phyloP scores from a whole-genome alignment of 805 yeast genomes.

The Danielozyma ontarioensis region DNA sequence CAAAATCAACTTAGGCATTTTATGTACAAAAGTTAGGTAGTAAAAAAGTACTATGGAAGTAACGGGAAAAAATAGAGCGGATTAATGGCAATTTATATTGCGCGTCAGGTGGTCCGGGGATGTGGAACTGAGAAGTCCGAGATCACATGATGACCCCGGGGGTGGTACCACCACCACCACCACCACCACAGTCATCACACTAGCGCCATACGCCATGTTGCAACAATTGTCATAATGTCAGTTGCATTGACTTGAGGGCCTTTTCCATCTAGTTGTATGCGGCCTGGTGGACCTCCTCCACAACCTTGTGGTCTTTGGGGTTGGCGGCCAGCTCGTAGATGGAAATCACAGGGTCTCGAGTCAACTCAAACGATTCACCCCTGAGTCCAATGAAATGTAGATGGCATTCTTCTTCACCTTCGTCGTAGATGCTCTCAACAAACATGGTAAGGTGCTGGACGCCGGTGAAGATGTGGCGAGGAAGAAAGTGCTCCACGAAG shows the following conservation, averaged over 20 bases:
- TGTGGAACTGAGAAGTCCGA: neutral
- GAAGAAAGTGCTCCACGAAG: slow-evolving; percentile 78
- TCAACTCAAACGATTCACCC: slow-evolving; percentile 58
- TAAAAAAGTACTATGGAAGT: too few species aligned
- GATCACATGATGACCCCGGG: neutral
- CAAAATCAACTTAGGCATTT: slow-evolving; percentile 66
- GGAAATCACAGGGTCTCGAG: slow-evolving; percentile 67
- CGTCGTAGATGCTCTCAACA: slow-evolving; percentile 50
- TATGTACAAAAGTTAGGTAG: slow-evolving; percentile 1
- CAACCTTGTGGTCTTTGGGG: slow-evolving; percentile 72
- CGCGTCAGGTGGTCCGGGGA: neutral
- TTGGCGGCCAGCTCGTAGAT: slow-evolving; percentile 89
- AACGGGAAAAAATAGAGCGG: neutral
- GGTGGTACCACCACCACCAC: too few species aligned
- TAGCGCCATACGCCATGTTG: too few species aligned
- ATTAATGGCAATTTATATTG: neutral
- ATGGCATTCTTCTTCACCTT: slow-evolving; percentile 47
- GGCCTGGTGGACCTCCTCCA: slow-evolving; percentile 8
- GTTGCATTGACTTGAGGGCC: neutral
- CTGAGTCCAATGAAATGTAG: slow-evolving; percentile 73
- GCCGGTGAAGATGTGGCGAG: slow-evolving; percentile 69
- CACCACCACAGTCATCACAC: too few species aligned
- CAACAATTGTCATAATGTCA: neutral
- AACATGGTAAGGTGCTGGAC: slow-evolving; percentile 64
- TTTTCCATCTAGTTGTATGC: neutral